phyloP scores from a whole-genome alignment of 805 yeast genomes.

The Starmerella tilneyi region DNA sequence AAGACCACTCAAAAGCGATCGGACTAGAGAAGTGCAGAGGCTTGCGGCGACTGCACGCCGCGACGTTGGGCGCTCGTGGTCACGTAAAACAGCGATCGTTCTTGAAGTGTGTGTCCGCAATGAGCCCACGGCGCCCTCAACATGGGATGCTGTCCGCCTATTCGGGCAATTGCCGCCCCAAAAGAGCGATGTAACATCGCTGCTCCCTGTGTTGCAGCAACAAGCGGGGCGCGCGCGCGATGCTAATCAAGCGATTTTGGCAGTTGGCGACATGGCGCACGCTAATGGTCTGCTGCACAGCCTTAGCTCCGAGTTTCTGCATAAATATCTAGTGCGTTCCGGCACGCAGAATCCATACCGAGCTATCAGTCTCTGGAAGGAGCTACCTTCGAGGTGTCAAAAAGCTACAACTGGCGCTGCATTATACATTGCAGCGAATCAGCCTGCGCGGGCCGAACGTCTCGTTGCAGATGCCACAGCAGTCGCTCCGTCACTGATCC shows the following conservation, averaged over 20 bases:
- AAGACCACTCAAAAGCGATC: neutral
- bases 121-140: slow-evolving; percentile 1
- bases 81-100: slow-evolving; percentile 12
- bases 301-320: slow-evolving; percentile 1
- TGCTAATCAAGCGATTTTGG: neutral
- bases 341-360: slow-evolving; percentile 10
- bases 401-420: slow-evolving; percentile 2
- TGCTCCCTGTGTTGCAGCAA: slow-evolving; percentile 12
- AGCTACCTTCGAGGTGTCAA: neutral
- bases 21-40: neutral
- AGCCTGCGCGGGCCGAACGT: slow-evolving; percentile 12
- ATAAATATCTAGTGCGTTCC: slow-evolving; percentile 3
- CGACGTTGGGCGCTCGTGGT: slow-evolving; percentile 2
- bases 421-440: slow-evolving; percentile 14
- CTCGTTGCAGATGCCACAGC: neutral
- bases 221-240: slow-evolving; percentile 3
- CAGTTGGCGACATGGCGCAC: slow-evolving; percentile 16
- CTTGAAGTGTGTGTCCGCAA: slow-evolving; percentile 10
- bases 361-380: slow-evolving; percentile 17
- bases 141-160: slow-evolving; percentile 4
- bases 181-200: slow-evolving; percentile 1
- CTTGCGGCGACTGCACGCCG: slow-evolving; percentile 9
- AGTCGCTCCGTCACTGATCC: slow-evolving; percentile 6
- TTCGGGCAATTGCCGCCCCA: slow-evolving; percentile 12
- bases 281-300: neutral